Percentiles rank a stretch among this genome's conserved stretches.
Conservation (phyloP, 1,284 basidiomycete genomes). For the Melanopsichium pennsylvanicum region DNA sequence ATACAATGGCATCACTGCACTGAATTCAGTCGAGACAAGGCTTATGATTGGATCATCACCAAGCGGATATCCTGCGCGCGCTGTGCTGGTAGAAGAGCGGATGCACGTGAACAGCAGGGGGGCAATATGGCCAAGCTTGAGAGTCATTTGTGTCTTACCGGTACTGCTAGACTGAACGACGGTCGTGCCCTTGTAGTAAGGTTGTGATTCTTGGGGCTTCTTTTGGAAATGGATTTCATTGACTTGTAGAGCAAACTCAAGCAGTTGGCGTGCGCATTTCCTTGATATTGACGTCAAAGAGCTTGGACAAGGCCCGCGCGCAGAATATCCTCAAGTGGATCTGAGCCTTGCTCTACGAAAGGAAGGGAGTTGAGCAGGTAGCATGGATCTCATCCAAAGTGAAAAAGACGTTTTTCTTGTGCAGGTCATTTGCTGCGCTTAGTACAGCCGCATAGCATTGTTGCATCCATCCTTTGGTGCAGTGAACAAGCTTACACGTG, state of each 20-base stretch:
- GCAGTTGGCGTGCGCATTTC: conserved; percentile 1
- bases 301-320: too few relatives aligned
- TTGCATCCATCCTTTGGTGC: too few relatives aligned
- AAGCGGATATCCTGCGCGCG: neutral
- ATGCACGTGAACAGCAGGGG: conserved; percentile 9
- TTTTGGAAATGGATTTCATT: neutral
- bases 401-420: too few relatives aligned
- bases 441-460: too few relatives aligned
- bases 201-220: neutral
- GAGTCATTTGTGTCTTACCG: conserved; percentile 20
- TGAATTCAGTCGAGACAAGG: neutral
- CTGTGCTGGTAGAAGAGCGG: neutral
- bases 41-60: neutral
- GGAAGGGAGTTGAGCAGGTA: conserved; percentile 1
- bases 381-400: too few relatives aligned
- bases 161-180: conserved; percentile 30
- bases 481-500: too few relatives aligned
- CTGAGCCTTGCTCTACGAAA: too few relatives aligned
- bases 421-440: too few relatives aligned
- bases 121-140: neutral
- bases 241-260: conserved; percentile 1
- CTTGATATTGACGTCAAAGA: neutral
- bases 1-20: neutral
- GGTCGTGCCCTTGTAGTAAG: conserved; percentile 9
- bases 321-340: neutral